These are phyloP conservation scores for Hymenoscyphus linearis DNA, from an alignment of 2,329 filamentous ascomycete species.

Conservation along the genomic window DNA sequence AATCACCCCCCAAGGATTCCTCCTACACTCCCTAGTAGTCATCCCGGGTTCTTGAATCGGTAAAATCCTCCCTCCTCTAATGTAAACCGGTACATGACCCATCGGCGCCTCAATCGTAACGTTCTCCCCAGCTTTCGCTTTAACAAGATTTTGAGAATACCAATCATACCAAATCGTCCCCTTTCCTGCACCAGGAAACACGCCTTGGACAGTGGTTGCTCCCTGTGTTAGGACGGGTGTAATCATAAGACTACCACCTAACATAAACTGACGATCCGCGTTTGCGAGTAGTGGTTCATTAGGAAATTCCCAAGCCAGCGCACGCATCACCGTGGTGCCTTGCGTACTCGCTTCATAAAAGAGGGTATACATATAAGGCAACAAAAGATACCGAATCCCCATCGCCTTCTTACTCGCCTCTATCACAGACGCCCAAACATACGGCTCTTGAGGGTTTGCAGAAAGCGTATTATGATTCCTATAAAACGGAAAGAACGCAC, in stretches of 20 bases:
- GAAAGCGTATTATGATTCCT: conserved; percentile 61
- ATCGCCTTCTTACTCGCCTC: conserved; percentile 65
- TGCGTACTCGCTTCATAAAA: conserved; percentile 59
- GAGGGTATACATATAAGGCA: conserved; percentile 77
- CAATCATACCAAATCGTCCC: conserved; percentile 46
- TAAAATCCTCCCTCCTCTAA: conserved; percentile 61
- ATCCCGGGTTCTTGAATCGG: conserved; percentile 52
- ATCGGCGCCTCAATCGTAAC: conserved; percentile 37
- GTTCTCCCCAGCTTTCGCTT: conserved; percentile 41
- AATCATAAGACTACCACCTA: conserved; percentile 61
- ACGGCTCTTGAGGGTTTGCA: conserved; percentile 63
- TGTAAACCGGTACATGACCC: conserved; percentile 59
- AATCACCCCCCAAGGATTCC: conserved; percentile 64
- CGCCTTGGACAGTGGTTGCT: conserved; percentile 40
- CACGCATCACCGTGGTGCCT: conserved; percentile 67
- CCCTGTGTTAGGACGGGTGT: conserved; percentile 46
- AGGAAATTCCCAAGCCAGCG: conserved; percentile 64
- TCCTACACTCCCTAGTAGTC: conserved; percentile 59
- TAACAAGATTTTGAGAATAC: conserved; percentile 43
- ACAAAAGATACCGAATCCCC: conserved; percentile 62
- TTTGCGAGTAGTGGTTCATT: conserved; percentile 61
- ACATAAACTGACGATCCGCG: conserved; percentile 67
- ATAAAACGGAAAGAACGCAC: conserved; percentile 71
- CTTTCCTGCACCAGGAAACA: conserved; percentile 47
- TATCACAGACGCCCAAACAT: conserved; percentile 60